A percentile compares a stretch with the other conserved stretches of the same genome.
Evolutionary conservation across 1,284 basidiomycete species (phyloP).

Genomic region (Meira nashicola): DNA sequence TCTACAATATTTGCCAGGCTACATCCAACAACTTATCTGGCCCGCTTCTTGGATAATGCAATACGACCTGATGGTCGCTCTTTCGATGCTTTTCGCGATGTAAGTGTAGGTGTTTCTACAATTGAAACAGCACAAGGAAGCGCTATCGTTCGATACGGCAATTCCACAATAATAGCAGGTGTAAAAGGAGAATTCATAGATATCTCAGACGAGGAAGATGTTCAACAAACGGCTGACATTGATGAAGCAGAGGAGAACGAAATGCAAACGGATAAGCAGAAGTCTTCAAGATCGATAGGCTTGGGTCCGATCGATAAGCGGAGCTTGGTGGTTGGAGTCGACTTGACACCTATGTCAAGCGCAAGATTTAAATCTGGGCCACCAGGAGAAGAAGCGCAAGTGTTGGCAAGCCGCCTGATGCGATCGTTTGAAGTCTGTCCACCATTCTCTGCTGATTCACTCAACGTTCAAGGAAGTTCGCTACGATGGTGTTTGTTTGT

Average conservation of each 20-base stretch:
- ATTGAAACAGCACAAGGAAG: conserved; percentile 15
- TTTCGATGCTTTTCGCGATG: neutral
- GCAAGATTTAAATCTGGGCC: conserved; percentile 11
- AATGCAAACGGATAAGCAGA: neutral
- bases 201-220: neutral
- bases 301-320: conserved; percentile 2
- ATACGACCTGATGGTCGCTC: conserved; percentile 10
- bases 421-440: neutral
- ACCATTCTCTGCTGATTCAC: conserved; percentile 44
- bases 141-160: conserved; percentile 16
- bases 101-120: neutral
- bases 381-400: conserved; percentile 12
- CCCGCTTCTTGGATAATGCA: conserved; percentile 8
- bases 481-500: conserved; percentile 87
- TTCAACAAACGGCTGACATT: neutral
- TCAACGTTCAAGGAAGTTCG: conserved; percentile 75
- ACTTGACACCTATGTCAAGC: conserved; percentile 6
- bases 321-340: conserved; percentile 1
- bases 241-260: neutral
- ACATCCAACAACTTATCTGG: conserved; percentile 8
- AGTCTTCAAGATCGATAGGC: neutral
- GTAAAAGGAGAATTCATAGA: conserved; percentile 17
- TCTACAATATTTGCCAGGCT: conserved; percentile 13
- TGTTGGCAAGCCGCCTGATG: conserved; percentile 4
- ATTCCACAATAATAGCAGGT: conserved; percentile 15